Evolutionary conservation across 1,284 basidiomycete species (phyloP).

Genomic region (Ustilago xerochloae): DNA sequence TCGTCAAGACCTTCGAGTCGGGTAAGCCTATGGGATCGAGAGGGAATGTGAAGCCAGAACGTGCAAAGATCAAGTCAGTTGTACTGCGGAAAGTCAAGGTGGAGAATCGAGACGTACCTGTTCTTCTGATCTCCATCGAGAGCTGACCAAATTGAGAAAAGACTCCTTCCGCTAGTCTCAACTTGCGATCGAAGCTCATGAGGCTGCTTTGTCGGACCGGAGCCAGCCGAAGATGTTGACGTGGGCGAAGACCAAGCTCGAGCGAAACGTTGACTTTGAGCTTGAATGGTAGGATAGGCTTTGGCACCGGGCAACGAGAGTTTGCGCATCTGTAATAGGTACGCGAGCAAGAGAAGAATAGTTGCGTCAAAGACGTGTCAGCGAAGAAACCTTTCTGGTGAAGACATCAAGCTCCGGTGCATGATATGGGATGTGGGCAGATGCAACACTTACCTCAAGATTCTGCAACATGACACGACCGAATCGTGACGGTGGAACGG

Average conservation of each 20-base stretch:
- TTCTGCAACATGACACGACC: slow-evolving; percentile 67
- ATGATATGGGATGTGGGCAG: not conserved
- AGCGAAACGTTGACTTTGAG: slow-evolving; percentile 49
- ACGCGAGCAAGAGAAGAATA: too few species aligned
- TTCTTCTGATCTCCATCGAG: slow-evolving; percentile 26
- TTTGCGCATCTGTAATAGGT: slow-evolving; percentile 44
- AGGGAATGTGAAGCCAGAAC: not conserved
- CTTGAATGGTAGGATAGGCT: slow-evolving; percentile 44
- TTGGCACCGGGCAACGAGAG: slow-evolving; percentile 60
- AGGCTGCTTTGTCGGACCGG: too few species aligned
- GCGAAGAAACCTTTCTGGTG: not conserved
- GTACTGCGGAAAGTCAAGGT: too few species aligned
- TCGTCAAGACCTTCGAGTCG: slow-evolving; percentile 65
- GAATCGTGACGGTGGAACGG: slow-evolving; percentile 40
- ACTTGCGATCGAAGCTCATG: not conserved
- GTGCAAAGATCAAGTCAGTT: not conserved
- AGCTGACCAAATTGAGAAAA: slow-evolving; percentile 48
- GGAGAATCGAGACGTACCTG: too few species aligned
- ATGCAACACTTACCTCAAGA: slow-evolving; percentile 51
- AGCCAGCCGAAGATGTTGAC: too few species aligned
- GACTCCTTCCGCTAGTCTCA: slow-evolving; percentile 19
- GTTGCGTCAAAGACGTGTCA: too few species aligned
- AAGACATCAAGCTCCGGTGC: not conserved
- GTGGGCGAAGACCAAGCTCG: slow-evolving; percentile 14
- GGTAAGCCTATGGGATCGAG: slow-evolving; percentile 32